Evolutionary conservation across 2,329 filamentous ascomycete genomes (phyloP).

Genomic region (Periconia sp.): DNA sequence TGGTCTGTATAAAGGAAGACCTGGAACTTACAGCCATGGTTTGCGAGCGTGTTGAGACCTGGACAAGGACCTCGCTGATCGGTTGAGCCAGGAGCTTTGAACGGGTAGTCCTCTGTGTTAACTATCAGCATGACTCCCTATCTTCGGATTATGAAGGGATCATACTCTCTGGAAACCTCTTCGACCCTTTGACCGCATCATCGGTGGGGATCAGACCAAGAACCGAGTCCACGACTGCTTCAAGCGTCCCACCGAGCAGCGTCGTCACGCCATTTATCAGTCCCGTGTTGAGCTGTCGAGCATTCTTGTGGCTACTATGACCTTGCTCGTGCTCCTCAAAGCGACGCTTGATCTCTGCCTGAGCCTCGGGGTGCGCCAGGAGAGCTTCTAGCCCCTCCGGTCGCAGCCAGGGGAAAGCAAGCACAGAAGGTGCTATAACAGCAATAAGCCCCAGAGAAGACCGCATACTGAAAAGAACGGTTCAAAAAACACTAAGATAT

Average conservation of each 20-base stretch:
- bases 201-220: conserved; percentile 21
- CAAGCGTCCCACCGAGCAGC: conserved; percentile 13
- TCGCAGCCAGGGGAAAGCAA: conserved; percentile 23
- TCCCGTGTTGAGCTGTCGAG: conserved; percentile 13
- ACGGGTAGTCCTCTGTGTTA: conserved; percentile 33
- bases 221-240: conserved; percentile 16
- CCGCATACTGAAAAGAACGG: no score
- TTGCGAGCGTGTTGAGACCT: conserved; percentile 47
- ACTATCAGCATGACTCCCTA: conserved; percentile 2
- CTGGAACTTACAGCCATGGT: conserved; percentile 31
- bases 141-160: background rate
- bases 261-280: conserved; percentile 13
- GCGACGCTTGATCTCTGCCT: conserved; percentile 12
- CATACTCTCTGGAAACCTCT: conserved; percentile 24
- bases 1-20: conserved; percentile 22
- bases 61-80: conserved; percentile 52
- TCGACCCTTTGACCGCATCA: conserved; percentile 19
- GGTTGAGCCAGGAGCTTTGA: conserved; percentile 41
- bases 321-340: conserved; percentile 9
- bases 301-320: background rate
- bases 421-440: conserved; percentile 9
- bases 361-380: conserved; percentile 22
- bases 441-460: conserved; percentile 7
- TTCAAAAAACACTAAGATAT: no score
- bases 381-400: conserved; percentile 22